A percentile compares a stretch with the other conserved stretches of the same genome.
Conservation (phyloP, 1,284 basidiomycete species). For the Ceratorhiza oryzae-sativae region DNA sequence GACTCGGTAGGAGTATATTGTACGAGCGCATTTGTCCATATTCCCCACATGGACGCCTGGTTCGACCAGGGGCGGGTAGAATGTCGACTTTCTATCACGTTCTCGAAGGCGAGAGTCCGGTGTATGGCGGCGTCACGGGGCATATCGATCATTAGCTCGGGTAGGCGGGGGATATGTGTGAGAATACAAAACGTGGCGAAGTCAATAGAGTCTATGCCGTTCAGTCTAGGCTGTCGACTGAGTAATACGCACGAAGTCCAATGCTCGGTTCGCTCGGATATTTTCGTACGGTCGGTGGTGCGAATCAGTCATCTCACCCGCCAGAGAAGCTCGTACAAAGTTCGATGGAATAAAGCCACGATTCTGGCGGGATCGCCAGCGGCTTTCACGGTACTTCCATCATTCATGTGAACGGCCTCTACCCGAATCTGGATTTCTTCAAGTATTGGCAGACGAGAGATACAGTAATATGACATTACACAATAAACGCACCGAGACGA, state of each 20-base stretch:
- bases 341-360: neutral
- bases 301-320: neutral
- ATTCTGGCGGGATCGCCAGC: constrained; percentile 1
- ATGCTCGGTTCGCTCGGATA: constrained; percentile 16
- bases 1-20: neutral
- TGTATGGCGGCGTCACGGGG: constrained; percentile 2
- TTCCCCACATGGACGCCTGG: constrained; percentile 12
- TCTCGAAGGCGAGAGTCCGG: constrained; percentile 1
- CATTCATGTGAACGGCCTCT: constrained; percentile 8
- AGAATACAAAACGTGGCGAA: constrained; percentile 5
- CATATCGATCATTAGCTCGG: neutral
- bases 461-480: constrained; percentile 3
- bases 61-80: neutral
- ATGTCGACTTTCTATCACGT: neutral
- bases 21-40: neutral
- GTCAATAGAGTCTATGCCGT: neutral
- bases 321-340: constrained; percentile 4
- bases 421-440: constrained; percentile 14
- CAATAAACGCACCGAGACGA: constrained; percentile 14
- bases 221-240: constrained; percentile 4
- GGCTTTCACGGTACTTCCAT: neutral
- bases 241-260: constrained; percentile 19
- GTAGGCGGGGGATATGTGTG: neutral
- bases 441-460: neutral
- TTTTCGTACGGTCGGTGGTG: constrained; percentile 5